Evolutionary conservation across 352 stramenopile genomes (phyloP).

Genomic region (Globisporangium nodosum): DNA sequence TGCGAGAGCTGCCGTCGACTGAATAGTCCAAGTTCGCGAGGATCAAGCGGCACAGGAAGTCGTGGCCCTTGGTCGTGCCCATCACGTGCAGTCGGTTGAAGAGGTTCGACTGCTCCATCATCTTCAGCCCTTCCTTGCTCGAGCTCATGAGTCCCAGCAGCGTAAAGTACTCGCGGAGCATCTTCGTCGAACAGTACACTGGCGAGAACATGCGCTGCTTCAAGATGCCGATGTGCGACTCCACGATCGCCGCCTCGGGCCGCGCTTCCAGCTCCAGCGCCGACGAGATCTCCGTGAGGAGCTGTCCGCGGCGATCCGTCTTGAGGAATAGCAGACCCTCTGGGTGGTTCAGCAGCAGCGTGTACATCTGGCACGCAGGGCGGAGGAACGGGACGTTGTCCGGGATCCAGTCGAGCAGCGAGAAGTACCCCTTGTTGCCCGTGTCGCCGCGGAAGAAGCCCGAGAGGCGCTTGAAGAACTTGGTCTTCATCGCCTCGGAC

Average conservation of each 20-base stretch:
- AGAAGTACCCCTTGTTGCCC: constrained; percentile 88
- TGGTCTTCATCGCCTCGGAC: constrained; percentile 90
- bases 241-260: constrained; percentile 82
- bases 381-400: constrained; percentile 85
- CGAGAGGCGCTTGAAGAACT: constrained; percentile 89
- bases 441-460: constrained; percentile 89
- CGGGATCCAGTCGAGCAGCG: constrained; percentile 85
- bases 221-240: constrained; percentile 84
- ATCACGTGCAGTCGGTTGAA: constrained; percentile 85
- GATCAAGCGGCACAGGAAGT: constrained; percentile 86
- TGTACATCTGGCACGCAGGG: constrained; percentile 88
- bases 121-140: constrained; percentile 84
- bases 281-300: constrained; percentile 83
- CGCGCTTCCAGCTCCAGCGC: constrained; percentile 79
- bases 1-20: constrained; percentile 80
- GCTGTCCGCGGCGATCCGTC: constrained; percentile 76
- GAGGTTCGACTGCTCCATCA: constrained; percentile 90
- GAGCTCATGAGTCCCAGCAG: constrained; percentile 86
- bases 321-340: constrained; percentile 86
- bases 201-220: constrained; percentile 87
- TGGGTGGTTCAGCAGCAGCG: constrained; percentile 78
- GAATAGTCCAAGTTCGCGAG: constrained; percentile 87
- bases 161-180: constrained; percentile 89
- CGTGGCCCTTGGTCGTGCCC: constrained; percentile 82
- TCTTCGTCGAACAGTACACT: constrained; percentile 77